Evolutionary conservation across 1,284 basidiomycete species (phyloP).

Genomic region (Psilocybe mexicana): DNA sequence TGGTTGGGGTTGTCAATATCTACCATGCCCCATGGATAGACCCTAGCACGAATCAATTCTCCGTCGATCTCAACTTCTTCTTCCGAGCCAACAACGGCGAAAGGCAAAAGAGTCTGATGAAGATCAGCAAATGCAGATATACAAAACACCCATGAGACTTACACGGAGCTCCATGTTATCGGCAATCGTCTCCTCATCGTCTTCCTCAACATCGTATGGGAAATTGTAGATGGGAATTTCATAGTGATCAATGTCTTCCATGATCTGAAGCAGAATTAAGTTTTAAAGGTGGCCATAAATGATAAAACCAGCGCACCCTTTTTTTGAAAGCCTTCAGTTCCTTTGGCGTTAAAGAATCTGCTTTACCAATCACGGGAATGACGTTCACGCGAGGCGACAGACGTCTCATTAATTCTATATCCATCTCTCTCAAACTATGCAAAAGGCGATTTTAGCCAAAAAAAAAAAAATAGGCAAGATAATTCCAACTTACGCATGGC

Average conservation of each 20-base stretch:
- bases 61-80: constrained; percentile 92
- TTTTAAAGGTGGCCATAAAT: constrained; percentile 2
- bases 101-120: constrained; percentile 78
- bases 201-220: constrained; percentile 97
- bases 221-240: constrained; percentile 99
- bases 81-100: constrained; percentile 95
- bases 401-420: constrained; percentile 95
- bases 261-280: constrained; percentile 57
- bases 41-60: constrained; percentile 83
- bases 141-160: constrained; percentile 17
- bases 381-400: constrained; percentile 96
- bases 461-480: constrained; percentile 4
- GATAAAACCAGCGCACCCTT: constrained; percentile 55
- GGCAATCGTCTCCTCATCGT: constrained; percentile 96
- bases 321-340: constrained; percentile 94
- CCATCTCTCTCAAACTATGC: constrained; percentile 88
- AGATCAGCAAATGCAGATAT: neutral
- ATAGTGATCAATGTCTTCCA: constrained; percentile 98
- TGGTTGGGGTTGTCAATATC: constrained; percentile 98
- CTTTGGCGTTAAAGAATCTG: constrained; percentile 86
- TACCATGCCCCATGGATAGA: constrained; percentile 96
- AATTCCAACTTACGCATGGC: constrained; percentile 46
- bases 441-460: neutral
- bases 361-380: constrained; percentile 96
- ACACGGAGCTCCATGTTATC: constrained; percentile 93